Percentiles rank a stretch among this genome's conserved stretches.
Conservation (phyloP, 768 basidiomycete species). For the Hysterangium stoloniferum region DNA sequence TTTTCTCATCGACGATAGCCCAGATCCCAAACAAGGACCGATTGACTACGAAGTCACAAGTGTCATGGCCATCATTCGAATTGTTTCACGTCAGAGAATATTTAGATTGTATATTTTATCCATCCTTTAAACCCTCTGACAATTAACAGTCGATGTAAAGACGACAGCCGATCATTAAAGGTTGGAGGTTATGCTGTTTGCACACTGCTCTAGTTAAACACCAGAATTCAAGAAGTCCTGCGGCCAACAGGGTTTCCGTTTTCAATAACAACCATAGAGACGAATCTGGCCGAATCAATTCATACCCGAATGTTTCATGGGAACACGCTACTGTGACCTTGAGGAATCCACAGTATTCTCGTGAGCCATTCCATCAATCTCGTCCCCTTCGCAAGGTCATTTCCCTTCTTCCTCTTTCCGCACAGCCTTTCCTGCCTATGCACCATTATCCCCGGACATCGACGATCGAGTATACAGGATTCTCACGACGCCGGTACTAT, state of each 20-base stretch:
- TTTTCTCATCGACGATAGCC: not conserved
- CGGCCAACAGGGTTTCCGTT: not conserved
- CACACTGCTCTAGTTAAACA: not conserved
- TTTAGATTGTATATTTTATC: not conserved
- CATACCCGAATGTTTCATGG: not conserved
- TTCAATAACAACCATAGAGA: not conserved
- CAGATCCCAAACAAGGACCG: too few species aligned
- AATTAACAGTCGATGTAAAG: not conserved
- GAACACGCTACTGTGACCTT: not conserved
- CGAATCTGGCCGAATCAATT: not conserved
- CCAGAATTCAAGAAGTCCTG: not conserved
- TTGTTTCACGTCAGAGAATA: not conserved
- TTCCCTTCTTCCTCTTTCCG: not conserved
- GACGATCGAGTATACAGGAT: not conserved
- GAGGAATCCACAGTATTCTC: not conserved
- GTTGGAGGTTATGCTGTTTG: slow-evolving; percentile 7
- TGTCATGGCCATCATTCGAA: not conserved
- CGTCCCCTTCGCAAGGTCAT: too few species aligned
- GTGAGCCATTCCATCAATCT: not conserved
- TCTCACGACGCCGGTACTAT: not conserved
- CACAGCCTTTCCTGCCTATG: not conserved
- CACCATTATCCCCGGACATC: not conserved
- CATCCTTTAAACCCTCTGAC: not conserved
- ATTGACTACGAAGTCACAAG: not conserved
- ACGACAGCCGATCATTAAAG: not conserved